Base-by-base conservation (phyloP, 1,284 basidiomycete species). In the Coriolopsis trogii region DNA sequence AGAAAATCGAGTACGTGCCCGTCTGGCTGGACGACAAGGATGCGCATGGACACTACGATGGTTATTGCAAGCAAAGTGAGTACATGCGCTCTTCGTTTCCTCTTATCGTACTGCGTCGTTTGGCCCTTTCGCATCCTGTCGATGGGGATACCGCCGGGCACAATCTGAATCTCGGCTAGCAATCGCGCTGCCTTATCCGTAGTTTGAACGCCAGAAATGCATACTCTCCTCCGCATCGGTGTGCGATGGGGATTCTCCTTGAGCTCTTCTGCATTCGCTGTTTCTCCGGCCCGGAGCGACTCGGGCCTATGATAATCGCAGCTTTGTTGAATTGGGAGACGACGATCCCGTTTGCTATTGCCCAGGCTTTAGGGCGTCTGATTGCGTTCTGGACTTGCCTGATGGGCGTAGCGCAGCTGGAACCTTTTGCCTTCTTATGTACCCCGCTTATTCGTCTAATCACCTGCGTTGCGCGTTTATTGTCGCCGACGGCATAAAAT, bases 61-160 rank as follows among this genome's bases (percentile, higher is more conserved):
- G 95, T 0, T 98, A 98, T 73, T 98, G 95, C 84, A 99, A 99
- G 72, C 88, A 91, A 63, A 97, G 91, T 94, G 66, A 74, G 84
- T 80, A 6, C 33, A 20, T 46, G 26, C 41, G 53, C 49, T 68
- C 20, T 4, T 49, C 25, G 42, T 30, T 33, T 68, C 20, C 5
- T 49, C 25, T 44, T 30, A 29, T 30, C 41, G 36, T 41, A 26
- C 15, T 46, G 37, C 40, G 15, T 40, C 29, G 37, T 7, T 51
- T 24, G 7, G 23, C 45, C 41, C 33, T 30, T 42, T 41, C 31
- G 37, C 26, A 18, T 49, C 24, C 26, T 33, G 16, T 37, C 15
- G 7, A 6, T 34, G 33, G 33, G n/a, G n/a, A n/a, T n/a, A n/a
- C n/a, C n/a, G n/a, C n/a, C n/a, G n/a, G n/a, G n/a, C n/a, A n/a